phyloP scores from a whole-genome alignment of 2,329 filamentous ascomycete genomes.

The Tolypocladium tropicale region DNA sequence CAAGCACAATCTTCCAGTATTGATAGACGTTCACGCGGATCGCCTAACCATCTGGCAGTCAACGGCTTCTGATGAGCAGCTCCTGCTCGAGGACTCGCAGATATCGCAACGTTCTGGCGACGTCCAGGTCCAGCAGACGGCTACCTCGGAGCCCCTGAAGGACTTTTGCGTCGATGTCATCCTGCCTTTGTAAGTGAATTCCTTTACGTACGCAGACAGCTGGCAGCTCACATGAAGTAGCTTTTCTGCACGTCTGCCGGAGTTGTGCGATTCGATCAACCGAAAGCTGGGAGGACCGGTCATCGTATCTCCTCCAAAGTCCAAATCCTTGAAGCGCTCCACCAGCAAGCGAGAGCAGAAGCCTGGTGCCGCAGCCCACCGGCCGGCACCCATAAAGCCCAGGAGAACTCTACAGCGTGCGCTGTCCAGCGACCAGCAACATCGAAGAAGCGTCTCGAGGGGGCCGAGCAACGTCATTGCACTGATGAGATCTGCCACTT shows the following conservation, averaged over 20 bases:
- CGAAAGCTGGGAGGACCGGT: slow-evolving; percentile 67
- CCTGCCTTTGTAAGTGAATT: slow-evolving; percentile 55
- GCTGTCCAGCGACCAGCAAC: slow-evolving; percentile 47
- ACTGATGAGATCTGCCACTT: slow-evolving; percentile 58
- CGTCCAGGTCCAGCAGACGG: slow-evolving; percentile 26
- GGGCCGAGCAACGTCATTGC: slow-evolving; percentile 50
- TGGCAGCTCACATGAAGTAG: slow-evolving; percentile 31
- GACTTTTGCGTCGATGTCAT: slow-evolving; percentile 77
- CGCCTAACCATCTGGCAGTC: slow-evolving; percentile 79
- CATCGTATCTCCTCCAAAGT: slow-evolving; percentile 43
- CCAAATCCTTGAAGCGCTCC: slow-evolving; percentile 34
- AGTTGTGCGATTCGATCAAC: slow-evolving; percentile 59
- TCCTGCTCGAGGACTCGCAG: slow-evolving; percentile 39
- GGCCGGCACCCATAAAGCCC: slow-evolving; percentile 28
- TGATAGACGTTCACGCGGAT: slow-evolving; percentile 66
- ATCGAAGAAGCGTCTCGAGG: slow-evolving; percentile 41
- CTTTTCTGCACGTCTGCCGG: slow-evolving; percentile 66
- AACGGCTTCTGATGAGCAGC: slow-evolving; percentile 50
- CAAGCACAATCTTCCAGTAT: slow-evolving; percentile 52
- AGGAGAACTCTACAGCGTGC: slow-evolving; percentile 51
- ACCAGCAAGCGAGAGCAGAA: slow-evolving; percentile 33
- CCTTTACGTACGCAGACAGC: background rate
- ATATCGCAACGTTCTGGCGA: slow-evolving; percentile 18
- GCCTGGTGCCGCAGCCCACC: slow-evolving; percentile 42
- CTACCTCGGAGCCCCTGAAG: slow-evolving; percentile 51